These are phyloP conservation scores for Alternaria longipes DNA, from an alignment of 2,329 filamentous ascomycete species.

Conservation along the genomic window DNA sequence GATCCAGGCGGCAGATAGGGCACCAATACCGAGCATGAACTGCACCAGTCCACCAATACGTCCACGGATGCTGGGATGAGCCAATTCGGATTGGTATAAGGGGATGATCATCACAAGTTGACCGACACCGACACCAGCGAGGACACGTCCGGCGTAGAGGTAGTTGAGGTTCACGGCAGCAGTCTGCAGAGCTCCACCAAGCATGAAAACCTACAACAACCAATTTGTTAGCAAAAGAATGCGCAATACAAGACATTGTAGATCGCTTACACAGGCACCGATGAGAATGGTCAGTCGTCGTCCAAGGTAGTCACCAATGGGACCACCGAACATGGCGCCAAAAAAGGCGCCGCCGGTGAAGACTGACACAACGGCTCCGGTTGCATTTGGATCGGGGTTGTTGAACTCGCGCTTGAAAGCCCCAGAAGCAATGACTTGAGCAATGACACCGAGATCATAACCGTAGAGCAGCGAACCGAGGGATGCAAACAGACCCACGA, in stretches of 20 bases:
- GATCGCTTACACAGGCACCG: conserved; percentile 67
- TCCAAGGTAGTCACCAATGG: conserved; percentile 70
- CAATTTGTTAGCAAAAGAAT: neutral
- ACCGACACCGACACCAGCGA: conserved; percentile 73
- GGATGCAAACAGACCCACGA: conserved; percentile 67
- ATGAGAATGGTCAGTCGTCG: conserved; percentile 76
- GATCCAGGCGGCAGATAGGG: conserved; percentile 77
- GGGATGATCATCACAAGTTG: conserved; percentile 72
- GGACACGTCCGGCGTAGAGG: conserved; percentile 73
- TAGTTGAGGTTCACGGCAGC: conserved; percentile 68
- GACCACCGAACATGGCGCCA: conserved; percentile 71
- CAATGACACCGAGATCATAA: conserved; percentile 69
- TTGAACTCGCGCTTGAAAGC: conserved; percentile 55
- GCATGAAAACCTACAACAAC: conserved; percentile 60
- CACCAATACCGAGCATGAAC: conserved; percentile 82
- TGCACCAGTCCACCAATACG: conserved; percentile 79
- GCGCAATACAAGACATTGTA: too few species aligned
- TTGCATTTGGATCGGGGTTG: conserved; percentile 53
- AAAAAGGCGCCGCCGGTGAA: conserved; percentile 81
- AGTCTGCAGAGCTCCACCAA: conserved; percentile 78
- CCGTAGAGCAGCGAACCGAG: conserved; percentile 67
- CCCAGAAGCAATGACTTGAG: conserved; percentile 62
- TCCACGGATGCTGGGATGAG: conserved; percentile 80
- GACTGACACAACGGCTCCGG: conserved; percentile 76
- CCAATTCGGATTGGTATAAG: conserved; percentile 80